Evolutionary conservation across 1,139 yeast genomes (phyloP), one percentile per base, ranked within the genome.

Genomic region (Blastobotrys malaysiensis): DNA sequence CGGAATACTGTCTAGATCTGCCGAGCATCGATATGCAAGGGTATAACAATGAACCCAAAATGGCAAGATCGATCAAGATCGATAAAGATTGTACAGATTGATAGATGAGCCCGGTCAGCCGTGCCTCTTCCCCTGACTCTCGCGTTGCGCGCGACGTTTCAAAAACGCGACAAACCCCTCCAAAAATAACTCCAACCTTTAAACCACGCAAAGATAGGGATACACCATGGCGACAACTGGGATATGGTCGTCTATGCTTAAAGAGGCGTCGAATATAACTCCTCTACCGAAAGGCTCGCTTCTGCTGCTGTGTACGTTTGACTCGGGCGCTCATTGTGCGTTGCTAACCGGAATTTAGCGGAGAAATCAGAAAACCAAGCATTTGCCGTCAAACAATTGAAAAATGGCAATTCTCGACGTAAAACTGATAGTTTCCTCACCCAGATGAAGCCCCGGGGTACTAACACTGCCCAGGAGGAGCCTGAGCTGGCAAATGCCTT

Each of bases 401-500:
- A 16, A 7, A 31, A n/a, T 1, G 39, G 16, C 16, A 31, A 31
- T 31, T 31, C 39, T 16, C 39, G 39, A 16, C 16, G 39, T 3
- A 31, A 31, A 31, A n/a, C 39, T 3, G 39, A 31, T 11, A 31
- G 39, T n/a, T 31, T 31, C 7, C 39, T 31, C 3, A 31, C 16
- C 16, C 39, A 14, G 11, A 31, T 31, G 7, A 31, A 31, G 16
- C n/a, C 39, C 3, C 14, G 39, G 3, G 39, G 7, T 7, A 31
- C 39, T 3, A 31, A n/a, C 7, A 31, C 5, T 13, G 11, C 39
- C 16, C 9, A 44, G 26, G 50, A 57, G 11, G 36, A 51, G 56
- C 73, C 63, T 9, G 45, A 49, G 1, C 57, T 63, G 4, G 67
- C 72, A 1, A 67, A 67, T 47, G 62, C 61, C 2, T 63, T 68